These are phyloP conservation scores for Ichthyophthirius multifiliis DNA, from an alignment of 169 alveolate species.

Conservation along the genomic window DNA sequence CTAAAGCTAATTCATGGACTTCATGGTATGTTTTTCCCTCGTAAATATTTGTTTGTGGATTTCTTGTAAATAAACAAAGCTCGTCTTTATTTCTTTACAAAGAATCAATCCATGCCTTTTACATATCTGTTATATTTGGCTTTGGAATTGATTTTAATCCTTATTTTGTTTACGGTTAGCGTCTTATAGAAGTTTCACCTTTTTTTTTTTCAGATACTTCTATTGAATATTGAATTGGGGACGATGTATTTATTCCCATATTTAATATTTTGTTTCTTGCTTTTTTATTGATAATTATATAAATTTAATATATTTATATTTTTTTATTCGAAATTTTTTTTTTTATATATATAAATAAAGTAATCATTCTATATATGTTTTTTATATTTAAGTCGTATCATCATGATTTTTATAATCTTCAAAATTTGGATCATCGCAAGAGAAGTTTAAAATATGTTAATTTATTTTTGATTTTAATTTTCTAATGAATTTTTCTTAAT, in stretches of 20 bases:
- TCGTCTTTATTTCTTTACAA: neutral
- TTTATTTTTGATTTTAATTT: neutral
- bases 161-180: neutral
- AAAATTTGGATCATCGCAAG: neutral
- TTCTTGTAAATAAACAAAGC: neutral
- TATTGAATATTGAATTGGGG: neutral
- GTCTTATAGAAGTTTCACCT: neutral
- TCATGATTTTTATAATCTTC: too few species aligned
- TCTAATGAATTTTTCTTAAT: neutral
- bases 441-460: neutral
- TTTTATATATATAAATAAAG: too few species aligned
- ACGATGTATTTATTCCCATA: too few species aligned
- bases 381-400: too few species aligned
- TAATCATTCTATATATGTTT: too few species aligned
- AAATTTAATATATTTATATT: too few species aligned
- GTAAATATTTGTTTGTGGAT: neutral
- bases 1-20: neutral
- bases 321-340: too few species aligned
- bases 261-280: too few species aligned
- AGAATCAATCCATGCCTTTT: conserved; percentile 4
- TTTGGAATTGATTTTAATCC: neutral
- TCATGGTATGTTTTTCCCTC: neutral
- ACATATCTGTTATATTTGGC: neutral
- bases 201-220: neutral
- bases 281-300: too few species aligned